Evolutionary conservation across 2,329 filamentous ascomycete species (phyloP).

Genomic region (Hirsutella thompsonii): DNA sequence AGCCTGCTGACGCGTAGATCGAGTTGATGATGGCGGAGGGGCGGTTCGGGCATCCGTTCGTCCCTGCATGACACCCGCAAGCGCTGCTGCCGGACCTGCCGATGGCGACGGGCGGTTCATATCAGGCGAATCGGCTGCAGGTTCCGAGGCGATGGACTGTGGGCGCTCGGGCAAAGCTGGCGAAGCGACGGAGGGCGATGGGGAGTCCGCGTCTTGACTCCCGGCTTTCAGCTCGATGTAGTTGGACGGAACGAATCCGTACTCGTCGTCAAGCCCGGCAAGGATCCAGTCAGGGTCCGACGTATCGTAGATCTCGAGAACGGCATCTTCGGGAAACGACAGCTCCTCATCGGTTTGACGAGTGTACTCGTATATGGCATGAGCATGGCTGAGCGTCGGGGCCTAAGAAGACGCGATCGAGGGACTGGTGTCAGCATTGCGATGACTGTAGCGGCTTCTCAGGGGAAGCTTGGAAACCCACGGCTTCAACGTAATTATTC

Average conservation of each 20-base stretch:
- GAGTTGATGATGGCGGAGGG: conserved; percentile 11
- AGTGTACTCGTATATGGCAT: conserved; percentile 95
- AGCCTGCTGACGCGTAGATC: conserved; percentile 12
- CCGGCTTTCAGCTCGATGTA: conserved; percentile 67
- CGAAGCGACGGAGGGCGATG: conserved; percentile 17
- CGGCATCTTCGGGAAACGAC: conserved; percentile 82
- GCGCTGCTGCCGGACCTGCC: conserved; percentile 35
- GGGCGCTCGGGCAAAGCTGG: conserved; percentile 33
- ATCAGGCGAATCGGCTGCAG: conserved; percentile 15
- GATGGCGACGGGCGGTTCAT: conserved; percentile 10
- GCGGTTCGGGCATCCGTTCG: conserved; percentile 22
- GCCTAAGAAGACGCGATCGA: conserved; percentile 31
- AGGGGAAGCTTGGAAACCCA: conserved; percentile 20
- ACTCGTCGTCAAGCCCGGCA: conserved; percentile 73
- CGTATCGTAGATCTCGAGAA: conserved; percentile 74
- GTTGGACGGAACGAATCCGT: conserved; percentile 88
- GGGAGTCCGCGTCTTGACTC: conserved; percentile 26
- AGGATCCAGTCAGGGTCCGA: conserved; percentile 95
- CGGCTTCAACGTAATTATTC: conserved; percentile 91
- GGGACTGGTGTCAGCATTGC: too few relatives aligned
- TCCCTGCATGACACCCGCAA: conserved; percentile 43
- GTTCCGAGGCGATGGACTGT: conserved; percentile 16
- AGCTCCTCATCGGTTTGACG: conserved; percentile 96
- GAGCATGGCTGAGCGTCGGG: conserved; percentile 55
- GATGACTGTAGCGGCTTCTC: too few relatives aligned